Evolutionary conservation across 352 stramenopile genomes (phyloP), one percentile per base, ranked within the genome.

Genomic region (Thraustotheca clavata): DNA sequence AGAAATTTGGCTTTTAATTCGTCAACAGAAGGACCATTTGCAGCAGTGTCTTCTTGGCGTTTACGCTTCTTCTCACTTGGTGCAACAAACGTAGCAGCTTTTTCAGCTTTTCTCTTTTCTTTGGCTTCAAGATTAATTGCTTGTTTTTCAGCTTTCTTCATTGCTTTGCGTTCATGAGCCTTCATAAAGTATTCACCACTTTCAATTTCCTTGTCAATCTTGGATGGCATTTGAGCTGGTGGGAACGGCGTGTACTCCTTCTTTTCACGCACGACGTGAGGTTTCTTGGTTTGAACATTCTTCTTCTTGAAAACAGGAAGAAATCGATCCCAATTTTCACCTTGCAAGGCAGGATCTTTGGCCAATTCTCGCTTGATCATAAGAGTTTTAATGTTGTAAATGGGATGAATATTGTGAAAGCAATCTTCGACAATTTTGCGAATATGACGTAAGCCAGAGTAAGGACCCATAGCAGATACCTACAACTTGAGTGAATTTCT

Each of bases 371-470:
- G 89, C 77, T 98, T 98, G 75, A 99, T 99, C 97, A 99, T 99
- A 22, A 99, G 77, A n/a, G 94, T 95, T 81, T 99, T 99, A 62
- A 99, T 98, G 71, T 99, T 98, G 86, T 99, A 99, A 59, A 99
- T 98, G 32, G 97, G 97, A 71, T 99, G 97, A 40, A 99, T 94
- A 75, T 99, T 99, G n/a, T 97, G 92, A 72, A 99, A 99, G 73
- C 96, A 99, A 72, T 99, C 97, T 63, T 98, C 77, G 20, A 99
- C 90, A 34, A 99, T 97, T 54, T 96, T 97, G 46, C 96, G 88
- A 35, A 98, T 91, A 67, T 92, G 94, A 71, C 96, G 96, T 12
- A 98, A 78, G 26, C 94, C 92, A 33, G 96, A 83, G 73, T 96
- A 95, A 36, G 68, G 79, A 24, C 83, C 81, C 82, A 94, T 91